phyloP scores from a whole-genome alignment of 345 rosid species.

The Raphanus sativus region DNA sequence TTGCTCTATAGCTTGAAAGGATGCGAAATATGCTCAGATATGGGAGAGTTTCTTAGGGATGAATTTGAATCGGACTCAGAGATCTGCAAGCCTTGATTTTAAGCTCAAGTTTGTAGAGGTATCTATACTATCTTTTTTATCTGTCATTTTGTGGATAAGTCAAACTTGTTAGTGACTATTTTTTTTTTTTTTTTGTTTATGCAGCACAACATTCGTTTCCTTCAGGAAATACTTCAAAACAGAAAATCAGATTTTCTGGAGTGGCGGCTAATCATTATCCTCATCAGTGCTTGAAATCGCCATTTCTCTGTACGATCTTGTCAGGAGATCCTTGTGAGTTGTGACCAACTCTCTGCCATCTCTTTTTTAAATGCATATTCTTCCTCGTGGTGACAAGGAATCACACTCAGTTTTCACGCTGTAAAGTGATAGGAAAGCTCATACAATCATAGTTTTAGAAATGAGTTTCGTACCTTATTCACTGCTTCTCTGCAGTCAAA shows the following conservation, averaged over 20 bases:
- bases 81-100: slow-evolving; percentile 89
- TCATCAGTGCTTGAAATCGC: slow-evolving; percentile 76
- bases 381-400: slow-evolving; percentile 4
- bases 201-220: slow-evolving; percentile 95
- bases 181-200: slow-evolving; percentile 21
- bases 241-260: slow-evolving; percentile 93
- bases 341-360: not conserved
- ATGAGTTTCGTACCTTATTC: slow-evolving; percentile 3
- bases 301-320: slow-evolving; percentile 62
- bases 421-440: slow-evolving; percentile 26
- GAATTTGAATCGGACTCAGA: slow-evolving; percentile 82
- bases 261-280: slow-evolving; percentile 93
- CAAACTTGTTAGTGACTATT: not conserved
- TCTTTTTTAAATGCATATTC: slow-evolving; percentile 1
- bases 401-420: slow-evolving; percentile 1
- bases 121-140: slow-evolving; percentile 12
- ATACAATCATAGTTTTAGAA: not conserved
- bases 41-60: slow-evolving; percentile 92
- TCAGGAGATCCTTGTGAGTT: slow-evolving; percentile 46
- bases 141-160: not conserved
- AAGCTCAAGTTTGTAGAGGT: slow-evolving; percentile 96
- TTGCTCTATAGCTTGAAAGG: slow-evolving; percentile 72
- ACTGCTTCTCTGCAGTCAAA: not conserved
- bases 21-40: slow-evolving; percentile 89
- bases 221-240: slow-evolving; percentile 93